Evolutionary conservation across 2,329 filamentous ascomycete species (phyloP).

Genomic region (Hymenoscyphus fructigenus): DNA sequence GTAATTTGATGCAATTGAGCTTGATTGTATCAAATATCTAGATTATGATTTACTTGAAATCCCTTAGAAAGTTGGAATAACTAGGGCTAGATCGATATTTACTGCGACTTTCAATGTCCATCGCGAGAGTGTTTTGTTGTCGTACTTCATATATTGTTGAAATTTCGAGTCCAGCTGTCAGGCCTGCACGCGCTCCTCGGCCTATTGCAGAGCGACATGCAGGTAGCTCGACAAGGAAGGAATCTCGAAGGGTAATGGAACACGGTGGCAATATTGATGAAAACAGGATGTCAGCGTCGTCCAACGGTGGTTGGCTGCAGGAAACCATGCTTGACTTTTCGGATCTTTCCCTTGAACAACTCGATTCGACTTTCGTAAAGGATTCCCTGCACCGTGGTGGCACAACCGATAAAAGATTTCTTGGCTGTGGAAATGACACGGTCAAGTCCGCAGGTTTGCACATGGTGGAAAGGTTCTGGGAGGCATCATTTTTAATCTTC

Average conservation of each 20-base stretch:
- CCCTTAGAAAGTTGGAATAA: no score
- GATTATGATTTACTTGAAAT: no score
- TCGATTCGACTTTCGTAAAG: neutral
- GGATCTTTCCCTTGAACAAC: neutral
- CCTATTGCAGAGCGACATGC: neutral
- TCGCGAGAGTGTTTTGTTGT: no score
- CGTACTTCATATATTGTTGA: no score
- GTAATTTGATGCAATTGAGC: no score
- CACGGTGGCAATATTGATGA: neutral
- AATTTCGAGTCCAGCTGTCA: neutral
- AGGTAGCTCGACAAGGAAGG: neutral
- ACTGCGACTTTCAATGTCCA: no score
- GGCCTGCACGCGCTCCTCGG: neutral
- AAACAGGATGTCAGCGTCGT: neutral
- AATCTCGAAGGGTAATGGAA: constrained; percentile 4
- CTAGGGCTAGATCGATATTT: no score
- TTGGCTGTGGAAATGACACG: neutral
- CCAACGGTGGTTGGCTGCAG: neutral
- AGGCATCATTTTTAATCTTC: neutral
- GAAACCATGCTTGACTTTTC: neutral
- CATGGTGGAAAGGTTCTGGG: neutral
- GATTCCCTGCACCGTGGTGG: neutral
- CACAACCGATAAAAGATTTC: neutral
- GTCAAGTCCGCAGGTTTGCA: neutral
- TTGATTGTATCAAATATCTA: no score